Evolutionary conservation across 495 filamentous ascomycete genomes (phyloP), one percentile per base, ranked within the genome.

Genomic region (Penicillium silybi): DNA sequence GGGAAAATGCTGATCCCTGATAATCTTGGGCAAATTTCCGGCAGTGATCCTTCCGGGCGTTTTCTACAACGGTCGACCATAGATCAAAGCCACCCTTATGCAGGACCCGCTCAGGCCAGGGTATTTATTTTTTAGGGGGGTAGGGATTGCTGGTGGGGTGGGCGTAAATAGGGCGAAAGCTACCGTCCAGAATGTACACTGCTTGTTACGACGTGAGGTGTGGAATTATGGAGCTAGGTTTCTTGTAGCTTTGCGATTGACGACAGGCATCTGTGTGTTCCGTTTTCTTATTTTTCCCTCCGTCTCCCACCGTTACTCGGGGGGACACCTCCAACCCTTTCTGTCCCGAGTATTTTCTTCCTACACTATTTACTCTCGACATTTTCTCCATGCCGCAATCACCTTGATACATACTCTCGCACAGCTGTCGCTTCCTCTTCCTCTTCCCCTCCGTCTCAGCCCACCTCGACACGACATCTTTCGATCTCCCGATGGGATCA

Each of bases 71-170:
- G 52, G 51, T 57, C 48, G 42, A 48, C 46, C 38, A 55, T 44
- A 51, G 46, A 53, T 62, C 50, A 48, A 61, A 57, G 40, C 46
- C 58, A 61, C 40, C 26, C 35, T 42, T 25, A 60, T 54, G 52
- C 56, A 62, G 49, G 64, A 65, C 62, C 64, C 64, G 62, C 64
- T 59, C 51, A 41, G 53, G 53, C 53, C 52, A 53, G 54, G 57
- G 51, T 35, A 42, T 37, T 25, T 50, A n/a, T n/a, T 51, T 37
- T 18, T 38, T 26, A 11, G 16, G 39, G 20, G 41, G 40, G 9
- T 34, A 50, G 48, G 16, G 40, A 35, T 34, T 26, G 16, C 16
- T 32, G 13, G 35, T 29, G 42, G 45, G 50, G 53, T 49, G 41
- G 38, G 41, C 45, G 53, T n/a, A 42, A 22, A 27, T 25, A 17